Conservation (phyloP, 495 filamentous ascomycete genomes). For the Chaetomium tenue region DNA sequence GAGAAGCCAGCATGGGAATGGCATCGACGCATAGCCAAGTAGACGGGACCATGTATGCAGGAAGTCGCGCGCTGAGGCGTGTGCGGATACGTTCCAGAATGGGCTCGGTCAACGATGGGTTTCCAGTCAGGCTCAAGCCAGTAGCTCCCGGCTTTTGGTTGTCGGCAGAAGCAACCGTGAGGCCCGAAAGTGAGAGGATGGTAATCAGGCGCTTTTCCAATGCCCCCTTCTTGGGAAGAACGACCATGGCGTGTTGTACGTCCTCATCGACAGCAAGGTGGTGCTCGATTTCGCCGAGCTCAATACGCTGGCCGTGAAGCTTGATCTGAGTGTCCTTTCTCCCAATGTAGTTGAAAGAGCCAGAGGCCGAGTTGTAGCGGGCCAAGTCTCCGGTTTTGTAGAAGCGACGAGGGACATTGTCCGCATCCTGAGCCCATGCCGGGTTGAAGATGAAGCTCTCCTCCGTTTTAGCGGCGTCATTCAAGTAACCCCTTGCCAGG, state of each 20-base stretch:
- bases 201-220: slow-evolving; percentile 45
- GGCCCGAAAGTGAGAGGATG: slow-evolving; percentile 18
- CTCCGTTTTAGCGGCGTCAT: slow-evolving; percentile 37
- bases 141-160: not conserved
- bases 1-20: slow-evolving; percentile 28
- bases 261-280: slow-evolving; percentile 31
- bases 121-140: slow-evolving; percentile 3
- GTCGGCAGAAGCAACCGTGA: not conserved
- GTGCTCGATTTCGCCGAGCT: slow-evolving; percentile 56
- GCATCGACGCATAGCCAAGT: slow-evolving; percentile 25
- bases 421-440: slow-evolving; percentile 11
- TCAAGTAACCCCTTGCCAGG: slow-evolving; percentile 46
- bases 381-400: slow-evolving; percentile 64
- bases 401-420: slow-evolving; percentile 29
- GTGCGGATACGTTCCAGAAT: slow-evolving; percentile 18
- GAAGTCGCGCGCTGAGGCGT: slow-evolving; percentile 17
- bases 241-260: slow-evolving; percentile 45
- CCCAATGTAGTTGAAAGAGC: slow-evolving; percentile 51
- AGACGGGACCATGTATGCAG: slow-evolving; percentile 55
- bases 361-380: slow-evolving; percentile 49
- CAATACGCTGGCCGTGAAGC: slow-evolving; percentile 41
- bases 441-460: slow-evolving; percentile 37
- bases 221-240: slow-evolving; percentile 45
- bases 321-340: slow-evolving; percentile 42
- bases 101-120: slow-evolving; percentile 8